phyloP scores from a whole-genome alignment of 2,329 filamentous ascomycete genomes.

The Calcarisporium arbuscula region DNA sequence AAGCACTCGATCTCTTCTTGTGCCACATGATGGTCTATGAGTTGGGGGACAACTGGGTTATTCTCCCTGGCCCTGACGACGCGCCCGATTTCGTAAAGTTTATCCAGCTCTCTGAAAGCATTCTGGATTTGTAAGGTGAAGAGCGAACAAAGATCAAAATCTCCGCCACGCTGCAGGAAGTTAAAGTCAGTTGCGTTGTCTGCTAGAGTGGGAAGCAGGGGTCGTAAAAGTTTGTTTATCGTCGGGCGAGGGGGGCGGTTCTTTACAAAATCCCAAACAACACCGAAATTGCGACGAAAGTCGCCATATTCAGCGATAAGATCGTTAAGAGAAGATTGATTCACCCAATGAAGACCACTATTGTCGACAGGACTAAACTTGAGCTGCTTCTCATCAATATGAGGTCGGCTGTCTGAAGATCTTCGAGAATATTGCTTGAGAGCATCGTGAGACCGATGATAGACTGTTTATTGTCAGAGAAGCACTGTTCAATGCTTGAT shows the following conservation, averaged over 20 bases:
- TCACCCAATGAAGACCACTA: slow-evolving; percentile 18
- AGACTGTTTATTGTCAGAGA: slow-evolving; percentile 14
- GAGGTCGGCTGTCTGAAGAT: slow-evolving; percentile 3
- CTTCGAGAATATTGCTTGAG: slow-evolving; percentile 16
- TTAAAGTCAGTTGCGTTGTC: slow-evolving; percentile 14
- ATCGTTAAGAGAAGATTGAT: slow-evolving; percentile 14
- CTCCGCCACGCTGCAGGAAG: slow-evolving; percentile 4
- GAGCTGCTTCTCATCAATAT: slow-evolving; percentile 20
- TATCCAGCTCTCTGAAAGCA: slow-evolving; percentile 10
- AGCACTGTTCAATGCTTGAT: too few relatives aligned
- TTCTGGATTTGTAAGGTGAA: background rate
- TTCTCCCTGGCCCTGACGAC: slow-evolving; percentile 20
- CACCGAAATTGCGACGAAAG: slow-evolving; percentile 16
- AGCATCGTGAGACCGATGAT: slow-evolving; percentile 17
- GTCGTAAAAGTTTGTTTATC: slow-evolving; percentile 19
- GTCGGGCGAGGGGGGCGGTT: slow-evolving; percentile 12
- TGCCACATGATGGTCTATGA: slow-evolving; percentile 16
- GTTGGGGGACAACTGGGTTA: slow-evolving; percentile 16
- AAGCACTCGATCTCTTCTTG: slow-evolving; percentile 11
- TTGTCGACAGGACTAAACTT: slow-evolving; percentile 15
- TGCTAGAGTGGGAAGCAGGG: slow-evolving; percentile 15
- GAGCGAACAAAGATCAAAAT: background rate
- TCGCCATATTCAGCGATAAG: slow-evolving; percentile 17
- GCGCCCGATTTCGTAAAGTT: slow-evolving; percentile 20
- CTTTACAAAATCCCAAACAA: slow-evolving; percentile 14